Percentiles rank a stretch among this genome's conserved stretches.
These are phyloP conservation scores for Pseudonitzschia multistriata DNA, from an alignment of 108 stramenopile species.

Conservation along the genomic window DNA sequence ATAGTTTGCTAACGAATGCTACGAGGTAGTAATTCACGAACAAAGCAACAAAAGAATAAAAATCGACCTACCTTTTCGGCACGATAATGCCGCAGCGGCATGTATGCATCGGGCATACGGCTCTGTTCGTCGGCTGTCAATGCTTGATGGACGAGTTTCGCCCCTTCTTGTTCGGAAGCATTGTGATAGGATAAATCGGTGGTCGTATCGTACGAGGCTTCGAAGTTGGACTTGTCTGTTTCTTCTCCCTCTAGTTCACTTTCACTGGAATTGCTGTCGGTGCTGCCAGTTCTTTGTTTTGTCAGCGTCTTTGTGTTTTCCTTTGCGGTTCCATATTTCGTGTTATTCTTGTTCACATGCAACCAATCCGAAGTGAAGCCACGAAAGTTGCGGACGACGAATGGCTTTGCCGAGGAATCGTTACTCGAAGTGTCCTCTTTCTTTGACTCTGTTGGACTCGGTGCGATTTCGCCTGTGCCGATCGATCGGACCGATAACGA, in stretches of 20 bases:
- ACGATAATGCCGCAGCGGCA: slow-evolving; percentile 79
- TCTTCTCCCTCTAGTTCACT: neutral
- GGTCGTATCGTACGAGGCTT: slow-evolving; percentile 14
- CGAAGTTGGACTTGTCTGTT: neutral
- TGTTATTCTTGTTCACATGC: neutral
- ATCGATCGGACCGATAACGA: neutral
- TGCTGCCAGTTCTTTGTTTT: neutral
- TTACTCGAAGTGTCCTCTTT: neutral
- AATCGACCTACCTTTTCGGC: slow-evolving; percentile 57
- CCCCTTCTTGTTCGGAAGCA: slow-evolving; percentile 42
- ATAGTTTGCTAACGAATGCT: neutral
- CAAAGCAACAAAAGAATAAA: neutral
- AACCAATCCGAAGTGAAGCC: neutral
- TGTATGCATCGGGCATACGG: slow-evolving; percentile 57
- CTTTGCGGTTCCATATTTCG: neutral
- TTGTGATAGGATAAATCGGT: slow-evolving; percentile 20
- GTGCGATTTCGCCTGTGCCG: neutral
- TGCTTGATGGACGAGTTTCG: slow-evolving; percentile 37
- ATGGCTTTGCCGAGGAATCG: neutral
- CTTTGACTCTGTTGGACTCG: neutral
- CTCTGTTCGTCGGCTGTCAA: slow-evolving; percentile 51
- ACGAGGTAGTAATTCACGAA: neutral
- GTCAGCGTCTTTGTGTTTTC: neutral
- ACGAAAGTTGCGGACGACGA: slow-evolving; percentile 8
- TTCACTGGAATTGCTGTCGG: neutral